Percentiles rank a stretch among this genome's conserved stretches.
Conservation (phyloP, 1,139 yeast genomes). For the Nadsonia commutata region DNA sequence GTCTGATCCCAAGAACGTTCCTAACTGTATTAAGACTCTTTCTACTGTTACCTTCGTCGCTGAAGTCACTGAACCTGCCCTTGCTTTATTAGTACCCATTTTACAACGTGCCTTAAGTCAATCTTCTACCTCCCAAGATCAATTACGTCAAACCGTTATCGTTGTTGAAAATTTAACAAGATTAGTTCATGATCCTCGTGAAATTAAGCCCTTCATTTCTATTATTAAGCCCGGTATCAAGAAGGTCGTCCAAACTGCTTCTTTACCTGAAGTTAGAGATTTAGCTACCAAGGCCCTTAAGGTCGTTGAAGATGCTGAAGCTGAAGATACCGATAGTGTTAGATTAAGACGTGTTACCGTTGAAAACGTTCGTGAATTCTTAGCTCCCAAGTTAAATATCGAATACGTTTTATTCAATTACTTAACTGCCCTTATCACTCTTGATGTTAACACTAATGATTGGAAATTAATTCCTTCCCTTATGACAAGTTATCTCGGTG, state of each 20-base stretch:
- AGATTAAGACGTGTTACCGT: not conserved
- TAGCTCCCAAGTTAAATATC: slow-evolving; percentile 17
- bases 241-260: slow-evolving; percentile 78
- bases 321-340: slow-evolving; percentile 33
- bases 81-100: slow-evolving; percentile 81
- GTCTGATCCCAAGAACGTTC: slow-evolving; percentile 78
- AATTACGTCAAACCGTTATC: slow-evolving; percentile 89
- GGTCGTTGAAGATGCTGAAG: slow-evolving; percentile 66
- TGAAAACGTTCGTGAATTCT: slow-evolving; percentile 13
- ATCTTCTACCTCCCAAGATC: slow-evolving; percentile 87
- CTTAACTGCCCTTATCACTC: slow-evolving; percentile 40
- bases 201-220: slow-evolving; percentile 80
- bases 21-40: slow-evolving; percentile 76
- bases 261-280: slow-evolving; percentile 93
- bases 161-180: slow-evolving; percentile 93
- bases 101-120: slow-evolving; percentile 79
- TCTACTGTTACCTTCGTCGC: slow-evolving; percentile 96
- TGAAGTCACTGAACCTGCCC: slow-evolving; percentile 93
- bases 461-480: slow-evolving; percentile 59
- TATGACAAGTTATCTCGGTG: slow-evolving; percentile 24
- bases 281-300: slow-evolving; percentile 72
- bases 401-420: slow-evolving; percentile 31
- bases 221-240: slow-evolving; percentile 77
- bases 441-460: slow-evolving; percentile 81
- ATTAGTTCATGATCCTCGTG: slow-evolving; percentile 84